Evolutionary conservation across 1,284 basidiomycete genomes (phyloP).

Genomic region (Meira nashicola): DNA sequence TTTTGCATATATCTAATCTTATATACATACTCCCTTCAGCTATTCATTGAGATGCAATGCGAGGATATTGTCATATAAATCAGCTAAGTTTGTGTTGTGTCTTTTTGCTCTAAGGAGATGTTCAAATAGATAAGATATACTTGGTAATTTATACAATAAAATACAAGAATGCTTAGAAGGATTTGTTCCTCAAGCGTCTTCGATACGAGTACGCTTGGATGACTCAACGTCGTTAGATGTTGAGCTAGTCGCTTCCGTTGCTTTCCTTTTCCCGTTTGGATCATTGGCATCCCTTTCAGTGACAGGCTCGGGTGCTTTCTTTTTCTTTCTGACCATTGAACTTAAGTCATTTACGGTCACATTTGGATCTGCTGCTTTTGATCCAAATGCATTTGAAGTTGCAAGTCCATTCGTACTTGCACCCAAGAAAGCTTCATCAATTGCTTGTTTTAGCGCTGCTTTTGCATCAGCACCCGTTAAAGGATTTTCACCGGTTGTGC

Average conservation of each 20-base stretch:
- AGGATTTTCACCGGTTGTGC: neutral
- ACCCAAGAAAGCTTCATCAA: conserved; percentile 47
- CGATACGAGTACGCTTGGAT: neutral
- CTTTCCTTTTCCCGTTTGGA: conserved; percentile 3
- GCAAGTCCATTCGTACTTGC: conserved; percentile 20
- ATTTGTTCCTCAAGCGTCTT: neutral
- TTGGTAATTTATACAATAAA: too few species aligned
- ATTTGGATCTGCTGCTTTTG: neutral
- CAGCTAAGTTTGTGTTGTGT: too few species aligned
- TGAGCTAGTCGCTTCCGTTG: too few species aligned
- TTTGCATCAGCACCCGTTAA: conserved; percentile 13
- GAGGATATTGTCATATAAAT: too few species aligned
- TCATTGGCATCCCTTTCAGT: neutral
- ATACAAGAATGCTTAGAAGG: neutral
- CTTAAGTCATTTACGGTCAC: conserved; percentile 37
- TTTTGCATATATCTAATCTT: neutral
- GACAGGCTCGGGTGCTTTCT: conserved; percentile 20
- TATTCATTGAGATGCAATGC: too few species aligned
- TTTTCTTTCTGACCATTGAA: conserved; percentile 42
- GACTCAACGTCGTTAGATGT: too few species aligned
- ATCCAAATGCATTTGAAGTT: neutral
- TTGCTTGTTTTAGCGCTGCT: conserved; percentile 42
- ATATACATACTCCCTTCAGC: too few species aligned
- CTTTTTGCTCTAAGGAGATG: too few species aligned
- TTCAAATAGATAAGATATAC: too few species aligned